A percentile compares a stretch with the other conserved stretches of the same genome.
These are phyloP conservation scores for Trypanosomatidae sp. DNA, from an alignment of 208 protist species.

Conservation along the genomic window DNA sequence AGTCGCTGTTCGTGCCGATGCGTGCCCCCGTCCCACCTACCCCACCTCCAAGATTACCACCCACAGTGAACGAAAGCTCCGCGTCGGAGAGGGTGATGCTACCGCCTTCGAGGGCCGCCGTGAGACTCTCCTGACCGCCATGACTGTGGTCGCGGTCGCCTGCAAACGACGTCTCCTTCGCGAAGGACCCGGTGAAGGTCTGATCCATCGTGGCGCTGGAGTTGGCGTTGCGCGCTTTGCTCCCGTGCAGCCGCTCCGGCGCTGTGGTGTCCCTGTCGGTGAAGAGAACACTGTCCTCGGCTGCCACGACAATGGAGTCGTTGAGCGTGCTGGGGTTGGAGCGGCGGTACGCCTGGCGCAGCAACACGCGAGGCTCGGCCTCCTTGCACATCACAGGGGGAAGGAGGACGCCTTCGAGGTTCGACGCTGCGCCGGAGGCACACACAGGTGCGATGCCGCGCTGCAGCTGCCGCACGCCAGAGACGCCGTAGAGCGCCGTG, in stretches of 20 bases:
- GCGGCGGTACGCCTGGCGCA: constrained; percentile 2
- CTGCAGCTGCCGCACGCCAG: constrained; percentile 49
- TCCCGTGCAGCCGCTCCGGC: too few relatives aligned
- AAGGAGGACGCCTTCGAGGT: constrained; percentile 72
- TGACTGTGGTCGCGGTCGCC: too few relatives aligned
- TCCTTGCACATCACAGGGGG: constrained; percentile 60
- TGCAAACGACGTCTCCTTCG: too few relatives aligned
- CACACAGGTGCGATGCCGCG: constrained; percentile 49
- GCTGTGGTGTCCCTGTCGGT: constrained; percentile 27
- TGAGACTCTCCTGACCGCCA: neutral
- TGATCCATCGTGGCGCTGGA: too few relatives aligned
- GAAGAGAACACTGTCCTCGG: constrained; percentile 29
- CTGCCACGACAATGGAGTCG: constrained; percentile 23
- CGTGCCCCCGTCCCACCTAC: neutral
- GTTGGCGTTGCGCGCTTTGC: too few relatives aligned
- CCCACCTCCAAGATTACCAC: too few relatives aligned
- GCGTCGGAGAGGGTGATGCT: too few relatives aligned
- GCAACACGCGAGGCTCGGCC: constrained; percentile 40
- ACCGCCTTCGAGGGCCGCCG: constrained; percentile 5
- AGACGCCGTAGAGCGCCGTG: constrained; percentile 61
- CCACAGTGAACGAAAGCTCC: too few relatives aligned
- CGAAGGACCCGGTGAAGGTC: too few relatives aligned
- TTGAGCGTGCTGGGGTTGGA: constrained; percentile 5
- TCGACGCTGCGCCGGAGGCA: constrained; percentile 45
- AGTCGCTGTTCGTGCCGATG: constrained; percentile 9